phyloP scores from a whole-genome alignment of 306 rosid genomes.

The Dalbergia cochinchinensis region DNA sequence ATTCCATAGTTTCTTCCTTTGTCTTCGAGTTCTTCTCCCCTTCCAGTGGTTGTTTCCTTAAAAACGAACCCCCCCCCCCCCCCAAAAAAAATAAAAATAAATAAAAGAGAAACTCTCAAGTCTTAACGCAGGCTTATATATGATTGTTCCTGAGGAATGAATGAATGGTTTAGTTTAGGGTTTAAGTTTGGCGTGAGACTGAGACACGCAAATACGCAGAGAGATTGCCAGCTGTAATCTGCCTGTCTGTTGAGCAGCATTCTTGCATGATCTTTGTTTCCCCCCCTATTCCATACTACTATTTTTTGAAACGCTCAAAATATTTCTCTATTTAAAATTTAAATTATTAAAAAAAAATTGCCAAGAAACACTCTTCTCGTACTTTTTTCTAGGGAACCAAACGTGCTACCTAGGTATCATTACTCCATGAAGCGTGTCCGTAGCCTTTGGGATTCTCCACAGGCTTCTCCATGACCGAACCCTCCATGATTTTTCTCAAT shows the following conservation, averaged over 20 bases:
- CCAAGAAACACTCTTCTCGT: background rate
- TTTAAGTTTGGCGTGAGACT: conserved; percentile 60
- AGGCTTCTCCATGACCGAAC: background rate
- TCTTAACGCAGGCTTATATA: conserved; percentile 42
- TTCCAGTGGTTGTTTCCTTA: background rate
- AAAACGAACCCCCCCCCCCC: too few species aligned
- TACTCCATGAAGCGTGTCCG: conserved; percentile 58
- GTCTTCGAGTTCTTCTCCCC: background rate
- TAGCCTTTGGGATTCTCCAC: conserved; percentile 31
- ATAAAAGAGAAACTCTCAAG: background rate
- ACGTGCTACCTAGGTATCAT: conserved; percentile 71
- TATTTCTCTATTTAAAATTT: background rate
- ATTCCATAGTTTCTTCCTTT: background rate
- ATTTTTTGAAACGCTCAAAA: background rate
- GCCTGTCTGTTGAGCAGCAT: conserved; percentile 81
- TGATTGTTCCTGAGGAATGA: conserved; percentile 57
- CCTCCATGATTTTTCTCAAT: conserved; percentile 49
- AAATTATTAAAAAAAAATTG: background rate
- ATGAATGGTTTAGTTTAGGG: conserved; percentile 66
- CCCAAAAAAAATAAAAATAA: too few species aligned
- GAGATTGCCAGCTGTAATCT: conserved; percentile 74
- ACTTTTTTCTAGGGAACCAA: conserved; percentile 58
- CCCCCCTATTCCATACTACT: background rate
- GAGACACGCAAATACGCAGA: conserved; percentile 18
- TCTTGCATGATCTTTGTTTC: conserved; percentile 73